These are phyloP conservation scores for Chaetomiaceae sp. DNA, from an alignment of 2,329 filamentous ascomycete genomes.

Conservation along the genomic window DNA sequence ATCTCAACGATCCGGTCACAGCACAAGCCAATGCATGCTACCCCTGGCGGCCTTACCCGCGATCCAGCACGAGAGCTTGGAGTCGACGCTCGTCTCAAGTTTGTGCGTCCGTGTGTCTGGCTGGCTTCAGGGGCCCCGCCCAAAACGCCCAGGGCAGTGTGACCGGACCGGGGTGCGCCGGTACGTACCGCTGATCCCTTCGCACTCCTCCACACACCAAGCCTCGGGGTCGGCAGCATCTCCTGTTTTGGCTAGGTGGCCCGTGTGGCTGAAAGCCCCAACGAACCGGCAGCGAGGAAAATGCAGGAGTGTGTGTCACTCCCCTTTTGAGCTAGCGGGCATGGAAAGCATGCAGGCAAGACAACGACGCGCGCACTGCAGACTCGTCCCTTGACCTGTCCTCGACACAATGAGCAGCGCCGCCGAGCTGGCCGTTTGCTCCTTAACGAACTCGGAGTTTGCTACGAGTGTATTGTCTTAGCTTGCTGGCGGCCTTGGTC, in stretches of 20 bases:
- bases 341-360: slow-evolving; percentile 13
- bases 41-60: slow-evolving; percentile 34
- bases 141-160: slow-evolving; percentile 34
- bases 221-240: slow-evolving; percentile 28
- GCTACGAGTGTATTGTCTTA: slow-evolving; percentile 3
- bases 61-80: slow-evolving; percentile 33
- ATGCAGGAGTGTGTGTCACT: slow-evolving; percentile 14
- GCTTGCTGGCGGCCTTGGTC: slow-evolving; percentile 7
- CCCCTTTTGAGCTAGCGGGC: slow-evolving; percentile 18
- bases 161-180: slow-evolving; percentile 25
- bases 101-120: slow-evolving; percentile 24
- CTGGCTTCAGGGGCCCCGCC: slow-evolving; percentile 29
- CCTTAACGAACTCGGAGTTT: not conserved
- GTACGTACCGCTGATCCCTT: slow-evolving; percentile 18
- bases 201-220: slow-evolving; percentile 21
- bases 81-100: slow-evolving; percentile 45
- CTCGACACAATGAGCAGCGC: not conserved
- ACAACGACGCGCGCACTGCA: too few relatives aligned
- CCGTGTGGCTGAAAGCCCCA: slow-evolving; percentile 25
- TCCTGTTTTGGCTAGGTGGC: slow-evolving; percentile 29
- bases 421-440: not conserved
- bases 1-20: slow-evolving; percentile 46
- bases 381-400: too few relatives aligned
- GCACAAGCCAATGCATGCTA: slow-evolving; percentile 34
- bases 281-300: slow-evolving; percentile 20